These are phyloP conservation scores for Pulchroboletus neoregius DNA, from an alignment of 1,284 basidiomycete species.

Conservation along the genomic window DNA sequence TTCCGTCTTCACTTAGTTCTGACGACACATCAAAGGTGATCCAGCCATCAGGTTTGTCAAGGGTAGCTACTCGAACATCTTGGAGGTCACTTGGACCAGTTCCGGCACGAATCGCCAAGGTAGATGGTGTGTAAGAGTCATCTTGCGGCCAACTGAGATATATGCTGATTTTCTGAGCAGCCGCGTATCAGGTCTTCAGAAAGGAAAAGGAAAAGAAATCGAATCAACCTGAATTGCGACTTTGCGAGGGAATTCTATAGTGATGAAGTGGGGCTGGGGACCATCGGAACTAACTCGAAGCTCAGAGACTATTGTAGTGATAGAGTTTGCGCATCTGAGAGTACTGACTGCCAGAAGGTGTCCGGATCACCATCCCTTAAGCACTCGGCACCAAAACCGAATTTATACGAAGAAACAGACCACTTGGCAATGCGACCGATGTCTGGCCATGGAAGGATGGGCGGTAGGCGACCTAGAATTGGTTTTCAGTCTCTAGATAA, in stretches of 20 bases:
- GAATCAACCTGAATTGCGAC: conserved; percentile 77
- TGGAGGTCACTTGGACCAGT: conserved; percentile 91
- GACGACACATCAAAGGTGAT: conserved; percentile 84
- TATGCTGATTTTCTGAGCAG: conserved; percentile 80
- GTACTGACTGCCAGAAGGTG: conserved; percentile 96
- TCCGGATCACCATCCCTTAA: conserved; percentile 84
- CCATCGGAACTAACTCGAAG: conserved; percentile 79
- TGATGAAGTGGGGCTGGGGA: conserved; percentile 94
- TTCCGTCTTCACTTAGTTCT: conserved; percentile 74
- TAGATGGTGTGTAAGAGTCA: conserved; percentile 96
- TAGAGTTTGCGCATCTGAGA: not conserved
- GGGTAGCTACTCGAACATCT: conserved; percentile 80
- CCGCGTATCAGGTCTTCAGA: conserved; percentile 1
- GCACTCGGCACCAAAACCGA: conserved; percentile 93
- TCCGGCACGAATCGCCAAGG: conserved; percentile 86
- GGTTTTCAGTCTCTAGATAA: conserved; percentile 2
- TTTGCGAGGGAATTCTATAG: conserved; percentile 88
- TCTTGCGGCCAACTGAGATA: conserved; percentile 85
- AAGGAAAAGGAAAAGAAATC: not conserved
- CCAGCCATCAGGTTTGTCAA: conserved; percentile 94
- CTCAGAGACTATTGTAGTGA: not conserved
- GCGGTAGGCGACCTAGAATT: conserved; percentile 39
- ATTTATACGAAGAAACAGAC: conserved; percentile 97
- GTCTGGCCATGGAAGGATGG: conserved; percentile 66
- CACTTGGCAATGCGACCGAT: conserved; percentile 85